Conservation (phyloP, 208 protist genomes). For the Acanthamoeba castellanii region DNA sequence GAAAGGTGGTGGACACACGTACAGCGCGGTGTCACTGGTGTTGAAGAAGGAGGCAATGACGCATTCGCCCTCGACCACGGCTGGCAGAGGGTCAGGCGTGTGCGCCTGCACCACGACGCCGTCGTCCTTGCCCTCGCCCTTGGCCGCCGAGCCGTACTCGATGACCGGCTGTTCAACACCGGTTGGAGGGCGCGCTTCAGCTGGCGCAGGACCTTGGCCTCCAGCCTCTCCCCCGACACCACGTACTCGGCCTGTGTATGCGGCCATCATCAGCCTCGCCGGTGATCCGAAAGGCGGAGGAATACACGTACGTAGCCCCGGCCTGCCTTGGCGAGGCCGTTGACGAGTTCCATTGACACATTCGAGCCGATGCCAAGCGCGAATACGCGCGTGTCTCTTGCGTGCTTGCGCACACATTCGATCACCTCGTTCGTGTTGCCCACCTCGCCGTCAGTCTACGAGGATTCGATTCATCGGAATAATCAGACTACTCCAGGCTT, state of each 20-base stretch:
- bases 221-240: slow-evolving; percentile 71
- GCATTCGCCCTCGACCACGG: slow-evolving; percentile 78
- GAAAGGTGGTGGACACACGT: background rate
- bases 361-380: slow-evolving; percentile 80
- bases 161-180: slow-evolving; percentile 6
- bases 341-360: slow-evolving; percentile 74
- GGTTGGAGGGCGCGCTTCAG: slow-evolving; percentile 81
- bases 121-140: no score
- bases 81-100: slow-evolving; percentile 65
- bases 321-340: slow-evolving; percentile 78
- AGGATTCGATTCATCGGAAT: background rate
- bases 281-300: background rate
- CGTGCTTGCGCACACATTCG: slow-evolving; percentile 24
- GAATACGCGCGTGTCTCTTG: slow-evolving; percentile 76
- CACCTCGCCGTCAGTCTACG: slow-evolving; percentile 83
- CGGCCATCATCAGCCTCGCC: background rate
- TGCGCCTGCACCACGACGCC: slow-evolving; percentile 31
- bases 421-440: slow-evolving; percentile 82
- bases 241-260: slow-evolving; percentile 79
- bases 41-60: slow-evolving; percentile 77
- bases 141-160: background rate
- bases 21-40: background rate
- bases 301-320: background rate
- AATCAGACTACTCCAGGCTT: background rate
- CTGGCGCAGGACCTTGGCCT: slow-evolving; percentile 76